phyloP scores from a whole-genome alignment of 352 stramenopile genomes.

The Phytophthora sp. region DNA sequence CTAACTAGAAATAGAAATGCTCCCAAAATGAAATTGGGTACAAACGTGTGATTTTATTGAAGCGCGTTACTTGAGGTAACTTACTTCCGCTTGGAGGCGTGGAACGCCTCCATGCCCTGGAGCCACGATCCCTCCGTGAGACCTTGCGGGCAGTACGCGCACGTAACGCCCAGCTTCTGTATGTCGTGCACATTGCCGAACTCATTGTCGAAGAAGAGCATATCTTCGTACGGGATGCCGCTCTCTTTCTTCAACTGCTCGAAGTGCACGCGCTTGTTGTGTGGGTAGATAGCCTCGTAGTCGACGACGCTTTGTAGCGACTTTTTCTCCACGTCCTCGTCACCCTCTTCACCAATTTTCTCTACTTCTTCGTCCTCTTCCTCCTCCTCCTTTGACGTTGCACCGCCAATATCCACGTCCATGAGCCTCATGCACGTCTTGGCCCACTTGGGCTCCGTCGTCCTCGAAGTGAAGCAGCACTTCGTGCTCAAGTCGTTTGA shows the following conservation, averaged over 20 bases:
- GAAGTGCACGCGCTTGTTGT: constrained; percentile 93
- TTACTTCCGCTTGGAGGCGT: constrained; percentile 50
- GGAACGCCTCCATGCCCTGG: constrained; percentile 74
- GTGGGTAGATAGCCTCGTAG: constrained; percentile 85
- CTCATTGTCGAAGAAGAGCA: constrained; percentile 98
- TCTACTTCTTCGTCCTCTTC: neutral
- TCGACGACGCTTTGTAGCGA: constrained; percentile 68
- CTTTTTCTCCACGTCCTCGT: constrained; percentile 31
- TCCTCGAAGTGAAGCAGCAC: constrained; percentile 81
- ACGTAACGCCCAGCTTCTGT: constrained; percentile 70
- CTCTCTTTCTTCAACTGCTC: constrained; percentile 90
- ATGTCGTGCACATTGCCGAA: constrained; percentile 82
- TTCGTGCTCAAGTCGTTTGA: too few relatives aligned
- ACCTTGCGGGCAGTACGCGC: constrained; percentile 79
- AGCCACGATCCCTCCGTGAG: constrained; percentile 72
- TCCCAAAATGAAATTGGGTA: too few relatives aligned
- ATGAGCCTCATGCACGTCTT: constrained; percentile 82
- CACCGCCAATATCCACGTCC: constrained; percentile 62
- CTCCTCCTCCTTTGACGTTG: constrained; percentile 33
- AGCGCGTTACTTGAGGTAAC: neutral
- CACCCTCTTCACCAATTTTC: neutral
- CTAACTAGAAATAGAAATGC: too few relatives aligned
- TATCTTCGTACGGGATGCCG: constrained; percentile 91
- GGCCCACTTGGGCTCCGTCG: constrained; percentile 76
- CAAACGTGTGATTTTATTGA: constrained; percentile 1